Conservation (phyloP, 2,329 filamentous ascomycete species). For the Arthrobotrys sinensis region DNA sequence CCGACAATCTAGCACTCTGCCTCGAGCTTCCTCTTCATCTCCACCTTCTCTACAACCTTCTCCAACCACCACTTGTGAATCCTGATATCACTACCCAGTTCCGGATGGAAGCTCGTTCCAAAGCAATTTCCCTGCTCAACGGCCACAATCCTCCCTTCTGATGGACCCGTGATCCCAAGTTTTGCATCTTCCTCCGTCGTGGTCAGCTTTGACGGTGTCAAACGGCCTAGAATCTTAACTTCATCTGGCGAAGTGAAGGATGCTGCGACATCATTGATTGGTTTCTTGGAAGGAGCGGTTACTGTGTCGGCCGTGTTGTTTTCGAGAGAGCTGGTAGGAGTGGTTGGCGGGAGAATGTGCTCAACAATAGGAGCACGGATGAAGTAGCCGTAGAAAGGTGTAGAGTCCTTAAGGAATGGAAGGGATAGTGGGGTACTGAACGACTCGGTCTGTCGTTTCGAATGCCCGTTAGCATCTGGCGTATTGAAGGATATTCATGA, state of each 20-base stretch:
- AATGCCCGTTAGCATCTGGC: slow-evolving; percentile 24
- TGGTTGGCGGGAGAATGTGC: slow-evolving; percentile 76
- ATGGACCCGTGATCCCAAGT: slow-evolving; percentile 63
- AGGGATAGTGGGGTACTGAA: slow-evolving; percentile 64
- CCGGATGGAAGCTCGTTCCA: slow-evolving; percentile 95
- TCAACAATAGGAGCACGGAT: slow-evolving; percentile 96
- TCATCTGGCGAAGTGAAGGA: slow-evolving; percentile 69
- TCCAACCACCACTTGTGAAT: slow-evolving; percentile 95
- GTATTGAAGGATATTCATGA: slow-evolving; percentile 66
- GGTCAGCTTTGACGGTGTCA: slow-evolving; percentile 48
- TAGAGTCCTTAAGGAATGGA: slow-evolving; percentile 61
- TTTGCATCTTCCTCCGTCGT: slow-evolving; percentile 65
- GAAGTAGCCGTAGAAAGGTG: slow-evolving; percentile 86
- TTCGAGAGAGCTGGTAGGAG: slow-evolving; percentile 67
- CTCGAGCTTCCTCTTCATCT: slow-evolving; percentile 61
- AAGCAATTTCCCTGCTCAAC: slow-evolving; percentile 92
- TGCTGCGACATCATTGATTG: slow-evolving; percentile 64
- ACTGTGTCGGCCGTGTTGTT: slow-evolving; percentile 68
- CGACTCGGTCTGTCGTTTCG: slow-evolving; percentile 38
- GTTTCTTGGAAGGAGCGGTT: slow-evolving; percentile 62
- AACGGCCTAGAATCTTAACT: slow-evolving; percentile 64
- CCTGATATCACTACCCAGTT: slow-evolving; percentile 86
- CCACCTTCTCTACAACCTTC: slow-evolving; percentile 73
- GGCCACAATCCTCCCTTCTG: slow-evolving; percentile 81
- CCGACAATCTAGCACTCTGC: slow-evolving; percentile 16